A percentile compares a stretch with the other conserved stretches of the same genome.
phyloP scores from a whole-genome alignment of 2,329 filamentous ascomycete species.

The Aspergillus quadrilineatus region DNA sequence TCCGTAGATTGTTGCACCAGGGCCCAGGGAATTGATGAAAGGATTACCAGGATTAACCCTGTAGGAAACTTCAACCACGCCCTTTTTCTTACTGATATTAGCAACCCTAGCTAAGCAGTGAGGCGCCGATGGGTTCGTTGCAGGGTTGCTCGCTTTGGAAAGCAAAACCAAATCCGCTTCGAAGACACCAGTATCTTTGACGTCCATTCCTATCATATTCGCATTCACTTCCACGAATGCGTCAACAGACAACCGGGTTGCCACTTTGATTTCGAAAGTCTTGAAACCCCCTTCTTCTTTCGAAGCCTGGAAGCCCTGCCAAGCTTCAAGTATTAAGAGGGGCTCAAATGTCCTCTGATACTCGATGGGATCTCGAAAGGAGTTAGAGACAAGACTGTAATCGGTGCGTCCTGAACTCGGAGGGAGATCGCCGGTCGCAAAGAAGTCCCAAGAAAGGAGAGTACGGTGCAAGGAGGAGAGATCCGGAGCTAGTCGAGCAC shows the following conservation, averaged over 20 bases:
- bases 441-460: conserved; percentile 93
- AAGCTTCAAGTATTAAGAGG: conserved; percentile 86
- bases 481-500: conserved; percentile 85
- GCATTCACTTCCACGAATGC: conserved; percentile 90
- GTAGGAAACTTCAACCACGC: conserved; percentile 79
- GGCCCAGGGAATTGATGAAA: conserved; percentile 64
- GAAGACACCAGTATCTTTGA: conserved; percentile 68
- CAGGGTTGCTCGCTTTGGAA: conserved; percentile 70
- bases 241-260: conserved; percentile 86
- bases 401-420: conserved; percentile 67
- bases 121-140: conserved; percentile 63
- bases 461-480: conserved; percentile 80
- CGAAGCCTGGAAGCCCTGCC: conserved; percentile 87
- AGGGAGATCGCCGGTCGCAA: conserved; percentile 82
- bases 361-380: conserved; percentile 70
- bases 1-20: conserved; percentile 68
- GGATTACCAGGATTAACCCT: conserved; percentile 69
- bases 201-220: conserved; percentile 68
- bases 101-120: conserved; percentile 86
- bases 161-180: conserved; percentile 90
- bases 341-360: conserved; percentile 92
- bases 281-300: conserved; percentile 82
- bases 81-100: conserved; percentile 76
- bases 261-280: conserved; percentile 82
- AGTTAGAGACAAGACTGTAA: conserved; percentile 73